Evolutionary conservation across 208 protist species (phyloP), one percentile per base, ranked within the genome.

Genomic region (Zelonia costaricensis): DNA sequence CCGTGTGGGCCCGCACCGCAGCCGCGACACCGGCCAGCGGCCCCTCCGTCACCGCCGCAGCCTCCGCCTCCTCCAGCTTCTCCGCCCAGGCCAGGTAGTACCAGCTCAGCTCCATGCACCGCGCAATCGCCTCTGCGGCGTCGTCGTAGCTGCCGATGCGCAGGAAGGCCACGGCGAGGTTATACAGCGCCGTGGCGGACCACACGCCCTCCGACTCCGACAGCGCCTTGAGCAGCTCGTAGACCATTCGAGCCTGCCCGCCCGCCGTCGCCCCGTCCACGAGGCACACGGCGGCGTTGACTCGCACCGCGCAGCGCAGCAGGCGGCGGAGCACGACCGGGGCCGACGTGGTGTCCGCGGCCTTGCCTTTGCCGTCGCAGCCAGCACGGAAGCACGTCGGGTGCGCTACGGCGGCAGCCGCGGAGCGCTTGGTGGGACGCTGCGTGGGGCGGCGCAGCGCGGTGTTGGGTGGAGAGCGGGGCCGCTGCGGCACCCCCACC

Each of bases 171-270:
- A 84, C 82, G 15, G 84, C 84, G 25, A 95, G 44, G 55, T 95
- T 95, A 74, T 93, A 93, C 45, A 95, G 63, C 20, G 79, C 63
- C n/a, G 69, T 18, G 23, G 74, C 84, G 64, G 67, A 58, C 62
- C 91, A 74, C 13, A 78, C 80, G 8, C 73, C 82, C 9, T 66
- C 46, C 4, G 68, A 69, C 13, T 72, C 66, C 3, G 56, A 48
- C n/a, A 92, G 56, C 8, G 86, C 80, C 8, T 69, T 72, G 28
- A 85, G 49, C 22, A 95, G 73, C 27, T 62, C 58, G 51, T 62
- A 56, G 38, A 61, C 33, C 22, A 51, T 40, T 15, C 61, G 58
- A 7, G 62, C 64, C 53, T 51, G 67, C 15, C 49, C 62, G 15
- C 57, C 45, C 39, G 27, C 61, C 27, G 51, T 62, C 31, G 45